These are phyloP conservation scores for Suillus cothurnatus DNA, from an alignment of 768 basidiomycete species.

Conservation along the genomic window DNA sequence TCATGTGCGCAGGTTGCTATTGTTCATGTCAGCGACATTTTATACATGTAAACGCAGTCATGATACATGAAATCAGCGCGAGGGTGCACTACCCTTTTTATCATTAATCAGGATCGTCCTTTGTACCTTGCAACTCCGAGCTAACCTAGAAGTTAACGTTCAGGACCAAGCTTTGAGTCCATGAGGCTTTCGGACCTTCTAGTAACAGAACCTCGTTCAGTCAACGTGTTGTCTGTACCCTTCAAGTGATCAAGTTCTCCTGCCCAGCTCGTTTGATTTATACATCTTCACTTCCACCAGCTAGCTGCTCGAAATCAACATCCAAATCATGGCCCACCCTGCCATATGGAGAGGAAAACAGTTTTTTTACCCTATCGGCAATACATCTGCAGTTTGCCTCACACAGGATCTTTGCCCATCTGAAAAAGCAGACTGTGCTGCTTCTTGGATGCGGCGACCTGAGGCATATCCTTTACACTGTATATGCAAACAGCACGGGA, in stretches of 20 bases:
- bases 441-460: slow-evolving; percentile 63
- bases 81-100: too few relatives aligned
- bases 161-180: neutral
- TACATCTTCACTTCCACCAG: neutral
- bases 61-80: too few relatives aligned
- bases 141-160: neutral
- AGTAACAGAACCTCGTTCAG: neutral
- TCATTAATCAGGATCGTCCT: neutral
- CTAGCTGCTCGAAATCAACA: neutral
- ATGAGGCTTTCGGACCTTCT: neutral
- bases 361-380: slow-evolving; percentile 64
- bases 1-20: too few relatives aligned
- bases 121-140: neutral
- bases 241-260: too few relatives aligned
- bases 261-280: neutral
- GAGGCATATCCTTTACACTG: slow-evolving; percentile 53
- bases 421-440: slow-evolving; percentile 46
- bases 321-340: slow-evolving; percentile 43
- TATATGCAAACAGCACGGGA: slow-evolving; percentile 23
- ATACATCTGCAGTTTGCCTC: slow-evolving; percentile 55
- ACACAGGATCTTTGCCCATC: slow-evolving; percentile 51
- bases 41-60: too few relatives aligned
- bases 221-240: neutral
- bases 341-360: slow-evolving; percentile 44
- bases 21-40: too few relatives aligned